Evolutionary conservation across 2,329 filamentous ascomycete genomes (phyloP).

Genomic region (Pestalotiopsis sp.): DNA sequence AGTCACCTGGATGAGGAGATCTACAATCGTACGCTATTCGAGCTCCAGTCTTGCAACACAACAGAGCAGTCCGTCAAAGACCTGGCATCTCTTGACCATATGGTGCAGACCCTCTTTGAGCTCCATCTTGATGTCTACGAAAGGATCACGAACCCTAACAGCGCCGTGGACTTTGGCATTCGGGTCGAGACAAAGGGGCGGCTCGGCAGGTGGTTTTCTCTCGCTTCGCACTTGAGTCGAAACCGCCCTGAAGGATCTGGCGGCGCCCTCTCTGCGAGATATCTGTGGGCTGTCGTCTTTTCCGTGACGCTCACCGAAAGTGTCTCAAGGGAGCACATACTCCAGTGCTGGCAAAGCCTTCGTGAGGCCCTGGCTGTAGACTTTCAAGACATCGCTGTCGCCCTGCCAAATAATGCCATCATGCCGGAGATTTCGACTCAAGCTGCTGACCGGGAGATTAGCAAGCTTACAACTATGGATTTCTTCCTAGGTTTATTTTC

Average conservation of each 20-base stretch:
- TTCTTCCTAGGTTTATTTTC: conserved; percentile 92
- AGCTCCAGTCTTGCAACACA: conserved; percentile 33
- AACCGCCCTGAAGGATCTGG: conserved; percentile 33
- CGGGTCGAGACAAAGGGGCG: conserved; percentile 51
- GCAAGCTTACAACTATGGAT: conserved; percentile 91
- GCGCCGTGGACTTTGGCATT: conserved; percentile 50
- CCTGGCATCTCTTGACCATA: conserved; percentile 38
- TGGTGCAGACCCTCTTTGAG: conserved; percentile 63
- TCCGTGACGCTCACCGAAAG: conserved; percentile 53
- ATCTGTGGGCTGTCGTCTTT: conserved; percentile 59
- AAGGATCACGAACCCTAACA: conserved; percentile 58
- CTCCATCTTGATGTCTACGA: conserved; percentile 64
- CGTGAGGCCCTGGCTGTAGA: conserved; percentile 50
- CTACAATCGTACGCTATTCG: conserved; percentile 45
- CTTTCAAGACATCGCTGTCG: conserved; percentile 45
- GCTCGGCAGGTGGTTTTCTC: conserved; percentile 52
- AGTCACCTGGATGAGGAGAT: conserved; percentile 55
- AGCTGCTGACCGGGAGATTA: conserved; percentile 89
- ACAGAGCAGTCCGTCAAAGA: conserved; percentile 16
- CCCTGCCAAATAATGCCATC: conserved; percentile 80
- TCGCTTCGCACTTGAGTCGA: conserved; percentile 48
- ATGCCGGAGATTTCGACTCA: conserved; percentile 84
- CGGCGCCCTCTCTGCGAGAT: conserved; percentile 49
- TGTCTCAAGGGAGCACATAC: conserved; percentile 57
- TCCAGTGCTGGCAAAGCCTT: conserved; percentile 60